phyloP scores from a whole-genome alignment of 208 protist species.

The Trypanosoma caninum region DNA sequence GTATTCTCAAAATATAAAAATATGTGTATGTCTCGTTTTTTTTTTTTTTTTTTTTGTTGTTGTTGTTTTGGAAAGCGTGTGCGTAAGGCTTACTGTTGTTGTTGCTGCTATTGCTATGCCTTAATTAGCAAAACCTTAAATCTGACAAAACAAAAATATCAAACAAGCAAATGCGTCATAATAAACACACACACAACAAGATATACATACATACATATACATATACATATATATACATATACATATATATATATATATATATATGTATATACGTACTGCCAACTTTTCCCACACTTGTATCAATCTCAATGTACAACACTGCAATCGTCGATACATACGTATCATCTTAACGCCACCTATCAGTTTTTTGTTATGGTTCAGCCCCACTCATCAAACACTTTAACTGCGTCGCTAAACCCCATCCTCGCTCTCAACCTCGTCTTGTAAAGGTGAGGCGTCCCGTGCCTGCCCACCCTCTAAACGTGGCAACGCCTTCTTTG shows the following conservation, averaged over 20 bases:
- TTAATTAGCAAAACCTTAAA: neutral
- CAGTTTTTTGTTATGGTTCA: too few species aligned
- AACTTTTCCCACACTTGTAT: too few species aligned
- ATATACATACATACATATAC: neutral
- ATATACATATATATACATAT: too few species aligned
- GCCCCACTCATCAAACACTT: constrained; percentile 28
- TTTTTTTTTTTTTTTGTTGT: too few species aligned
- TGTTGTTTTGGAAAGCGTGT: neutral
- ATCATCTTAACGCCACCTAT: too few species aligned
- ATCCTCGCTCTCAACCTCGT: constrained; percentile 37
- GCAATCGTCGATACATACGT: too few species aligned
- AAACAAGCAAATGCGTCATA: neutral
- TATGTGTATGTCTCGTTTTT: too few species aligned
- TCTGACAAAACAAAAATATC: neutral
- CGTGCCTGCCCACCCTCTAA: constrained; percentile 25
- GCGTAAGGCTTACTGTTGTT: neutral
- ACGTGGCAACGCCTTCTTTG: constrained; percentile 22
- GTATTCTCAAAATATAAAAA: too few species aligned
- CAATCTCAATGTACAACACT: too few species aligned
- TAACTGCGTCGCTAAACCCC: constrained; percentile 14
- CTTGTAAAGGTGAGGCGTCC: constrained; percentile 9
- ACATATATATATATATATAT: constrained; percentile 13
- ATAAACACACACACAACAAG: neutral
- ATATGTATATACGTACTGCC: constrained; percentile 1
- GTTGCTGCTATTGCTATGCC: too few species aligned